These are phyloP conservation scores for Orobanche coerulescens DNA, from an alignment of 257 asterid genomes.

Conservation along the genomic window DNA sequence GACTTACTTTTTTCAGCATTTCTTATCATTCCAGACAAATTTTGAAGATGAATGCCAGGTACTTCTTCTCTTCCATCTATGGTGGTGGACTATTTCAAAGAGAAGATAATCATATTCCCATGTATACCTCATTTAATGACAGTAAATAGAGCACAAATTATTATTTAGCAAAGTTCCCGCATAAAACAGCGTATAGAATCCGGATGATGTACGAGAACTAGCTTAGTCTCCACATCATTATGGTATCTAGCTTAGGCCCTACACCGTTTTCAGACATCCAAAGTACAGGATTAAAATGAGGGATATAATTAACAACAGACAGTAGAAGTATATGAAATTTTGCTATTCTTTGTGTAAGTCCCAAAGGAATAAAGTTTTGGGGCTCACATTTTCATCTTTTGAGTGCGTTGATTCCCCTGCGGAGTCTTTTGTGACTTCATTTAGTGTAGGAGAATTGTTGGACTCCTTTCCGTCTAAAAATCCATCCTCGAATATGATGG, in stretches of 20 bases:
- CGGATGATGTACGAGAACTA: neutral
- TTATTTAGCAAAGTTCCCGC: neutral
- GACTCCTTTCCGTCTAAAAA: slow-evolving; percentile 27
- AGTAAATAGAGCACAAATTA: slow-evolving; percentile 17
- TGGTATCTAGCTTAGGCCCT: neutral
- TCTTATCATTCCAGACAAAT: slow-evolving; percentile 79
- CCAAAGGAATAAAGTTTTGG: neutral
- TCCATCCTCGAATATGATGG: slow-evolving; percentile 26
- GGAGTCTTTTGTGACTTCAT: slow-evolving; percentile 23
- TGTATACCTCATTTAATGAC: slow-evolving; percentile 2
- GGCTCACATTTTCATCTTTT: slow-evolving; percentile 24
- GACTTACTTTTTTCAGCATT: slow-evolving; percentile 75
- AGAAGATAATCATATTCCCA: slow-evolving; percentile 31
- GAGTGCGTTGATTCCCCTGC: slow-evolving; percentile 27
- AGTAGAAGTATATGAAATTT: no score
- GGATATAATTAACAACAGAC: no score
- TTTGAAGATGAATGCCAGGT: slow-evolving; percentile 46
- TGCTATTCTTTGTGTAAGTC: neutral
- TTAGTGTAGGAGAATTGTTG: slow-evolving; percentile 19
- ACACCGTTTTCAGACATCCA: neutral
- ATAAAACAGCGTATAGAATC: slow-evolving; percentile 11
- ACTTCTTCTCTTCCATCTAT: slow-evolving; percentile 45
- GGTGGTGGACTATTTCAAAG: slow-evolving; percentile 43
- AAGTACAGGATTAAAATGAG: neutral
- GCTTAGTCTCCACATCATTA: neutral